Base-by-base conservation (phyloP, 352 stramenopile genomes). In the Aphanomyces invadans region DNA sequence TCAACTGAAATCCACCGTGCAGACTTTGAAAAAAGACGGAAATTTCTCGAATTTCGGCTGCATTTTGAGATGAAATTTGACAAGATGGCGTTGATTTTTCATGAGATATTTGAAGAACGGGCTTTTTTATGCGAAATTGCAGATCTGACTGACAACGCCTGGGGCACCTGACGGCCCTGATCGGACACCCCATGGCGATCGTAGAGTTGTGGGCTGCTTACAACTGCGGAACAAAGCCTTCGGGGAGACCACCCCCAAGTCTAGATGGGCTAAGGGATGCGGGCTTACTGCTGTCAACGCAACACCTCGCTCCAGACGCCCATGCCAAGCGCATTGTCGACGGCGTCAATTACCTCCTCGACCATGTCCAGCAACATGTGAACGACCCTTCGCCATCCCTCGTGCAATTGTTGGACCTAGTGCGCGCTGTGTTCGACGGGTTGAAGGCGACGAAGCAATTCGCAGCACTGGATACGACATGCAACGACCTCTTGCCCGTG, bases 371-470 rank as follows among this genome's bases (percentile, higher is more conserved):
- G 44, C 25, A 55, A 21, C 4, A 57, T 29, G 75, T 52, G 69
- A 83, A 45, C 65, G 60, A 53, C 60, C 71, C 12, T 69, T 88
- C 26, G 51, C 79, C 42, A 72, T 70, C 39, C 29, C 53, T 1
- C 80, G 81, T 19, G 63, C n/a, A 59, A 25, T 32, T 91, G 29
- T 55, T 89, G 57, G 77, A 72, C 19, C 63, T 95, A 52, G 79
- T 78, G 19, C 76, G 80, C 28, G 57, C 75, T 63, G 83, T 71
- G 33, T 86, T 92, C 61, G 63, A 80, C 15, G 75, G 81, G 9
- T 72, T 95, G 32, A 91, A 92, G 65, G 31, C 86, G 28, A 72
- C 81, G 31, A 92, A 93, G 67, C 76, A 80, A n/a, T 95, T 83
- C 79, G 77, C 87, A 44, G 74, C 69, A 0, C 60, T 95, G 7